Evolutionary conservation across 169 alveolate species (phyloP).

Genomic region (Cryptosporidium sp.): DNA sequence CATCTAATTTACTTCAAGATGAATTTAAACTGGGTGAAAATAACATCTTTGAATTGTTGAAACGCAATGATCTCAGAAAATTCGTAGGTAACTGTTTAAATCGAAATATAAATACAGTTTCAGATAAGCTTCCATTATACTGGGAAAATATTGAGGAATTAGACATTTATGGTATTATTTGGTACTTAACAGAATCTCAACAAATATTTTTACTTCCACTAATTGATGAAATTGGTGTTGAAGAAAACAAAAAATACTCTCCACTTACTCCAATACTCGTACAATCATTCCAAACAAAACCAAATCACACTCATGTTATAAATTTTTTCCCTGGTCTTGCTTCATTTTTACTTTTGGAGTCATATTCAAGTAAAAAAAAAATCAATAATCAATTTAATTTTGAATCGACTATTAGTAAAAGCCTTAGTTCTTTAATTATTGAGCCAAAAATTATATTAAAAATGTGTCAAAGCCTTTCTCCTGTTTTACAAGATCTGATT

Average conservation of each 20-base stretch:
- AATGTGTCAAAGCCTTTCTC: constrained; percentile 13
- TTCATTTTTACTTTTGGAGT: constrained; percentile 28
- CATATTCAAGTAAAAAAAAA: constrained; percentile 2
- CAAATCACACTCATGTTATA: not conserved
- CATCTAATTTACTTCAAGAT: not conserved
- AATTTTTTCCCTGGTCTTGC: constrained; percentile 47
- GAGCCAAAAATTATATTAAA: not conserved
- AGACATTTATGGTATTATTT: constrained; percentile 34
- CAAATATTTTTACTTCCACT: constrained; percentile 29
- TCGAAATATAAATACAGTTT: not conserved
- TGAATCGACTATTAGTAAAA: not conserved
- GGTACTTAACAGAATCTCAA: constrained; percentile 33
- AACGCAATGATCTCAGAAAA: not conserved
- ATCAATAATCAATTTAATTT: not conserved
- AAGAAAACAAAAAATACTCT: not conserved
- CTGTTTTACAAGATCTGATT: constrained; percentile 14
- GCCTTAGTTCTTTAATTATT: not conserved
- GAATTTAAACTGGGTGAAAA: not conserved
- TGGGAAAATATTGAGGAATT: not conserved
- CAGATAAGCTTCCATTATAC: not conserved
- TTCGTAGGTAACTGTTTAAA: not conserved
- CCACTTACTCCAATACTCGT: constrained; percentile 25
- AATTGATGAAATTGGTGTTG: not conserved
- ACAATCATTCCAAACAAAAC: constrained; percentile 9
- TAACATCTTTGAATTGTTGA: not conserved